Base-by-base conservation (phyloP, 2,329 filamentous ascomycete species). In the Chaetomium strumarium region DNA sequence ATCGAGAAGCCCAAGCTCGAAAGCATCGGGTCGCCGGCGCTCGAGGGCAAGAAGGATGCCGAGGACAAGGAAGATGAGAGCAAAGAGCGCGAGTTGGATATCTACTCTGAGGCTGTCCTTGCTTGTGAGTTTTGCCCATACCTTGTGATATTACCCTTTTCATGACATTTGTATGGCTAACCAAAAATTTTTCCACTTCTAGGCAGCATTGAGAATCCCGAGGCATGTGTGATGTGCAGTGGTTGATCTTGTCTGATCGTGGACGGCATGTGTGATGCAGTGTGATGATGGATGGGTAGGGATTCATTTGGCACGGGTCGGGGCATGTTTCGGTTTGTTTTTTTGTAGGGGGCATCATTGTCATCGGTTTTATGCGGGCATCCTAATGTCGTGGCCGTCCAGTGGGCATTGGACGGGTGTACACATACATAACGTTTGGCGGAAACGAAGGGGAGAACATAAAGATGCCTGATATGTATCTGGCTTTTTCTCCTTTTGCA, bases 201-300 rank as follows among this genome's bases (percentile, higher is more conserved):
- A 87, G 84, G 84, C 78, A 96, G 91, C 74, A 97, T 99, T 70
- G 91, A 97, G 68, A 96, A 97, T 76, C 90, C 86, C 62, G 93
- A 99, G 69, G 79, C 86, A 44, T 99, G 93, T 69, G 69, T 96
- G 60, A 97, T 99, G 93, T 99, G 93, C 84, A 95, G 89, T 72
- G 92, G 91, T 76, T 97, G 80, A 64, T 13, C 8, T 34, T 12
- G 16, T 11, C 20, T 13, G 16, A 34, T 24, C 7, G 20, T 37
- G 42, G 31, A 49, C 19, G 55, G 38, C 41, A 52, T 44, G 49
- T 19, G 46, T n/a, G 29, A 53, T 45, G 50, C 46, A 46, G 49
- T 53, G 42, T 52, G 44, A 53, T 49, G 47, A 53, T 40, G 24
- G 24, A 24, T 24, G 24, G 24, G 7, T 24, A 43, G 43, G 53